Evolutionary conservation across 2,329 filamentous ascomycete genomes (phyloP), one percentile per base, ranked within the genome.

Genomic region (Coniochaeta hoffmannii): DNA sequence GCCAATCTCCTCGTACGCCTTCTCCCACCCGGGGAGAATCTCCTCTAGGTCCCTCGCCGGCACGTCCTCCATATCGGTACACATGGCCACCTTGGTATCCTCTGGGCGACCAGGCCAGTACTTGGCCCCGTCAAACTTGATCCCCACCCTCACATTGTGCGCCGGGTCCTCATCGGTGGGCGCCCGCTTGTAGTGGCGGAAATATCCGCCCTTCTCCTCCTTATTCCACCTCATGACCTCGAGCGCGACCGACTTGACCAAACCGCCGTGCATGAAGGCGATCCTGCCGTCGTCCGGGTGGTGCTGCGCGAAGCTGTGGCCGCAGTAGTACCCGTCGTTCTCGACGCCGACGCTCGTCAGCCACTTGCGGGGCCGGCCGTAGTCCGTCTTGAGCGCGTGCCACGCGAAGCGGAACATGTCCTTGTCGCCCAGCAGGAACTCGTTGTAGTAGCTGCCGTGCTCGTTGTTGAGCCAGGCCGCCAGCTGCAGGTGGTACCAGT

Each of bases 401-500:
- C 68, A 69, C 6, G 67, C 65, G 56, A 68, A 68, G 24, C 67
- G 56, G 54, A 62, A 70, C 14, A 63, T 64, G 60, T 71, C 69
- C 56, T 71, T 71, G 61, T 71, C 69, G 24, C 69, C 69, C 3
- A 69, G 63, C n/a, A 71, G 57, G 38, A 68, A 60, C 15, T 62
- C 57, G 41, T 63, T 61, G 59, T 66, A 70, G 50, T 58, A 58
- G 6, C 17, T 31, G 19, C 60, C 56, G 4, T 63, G 58, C 15
- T 62, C 56, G 32, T 64, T 63, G 58, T 64, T 66, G 46, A 69
- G 62, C 64, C 64, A 71, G 8, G 63, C 63, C 12, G 69, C 67
- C 11, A 71, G 64, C 56, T 70, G 67, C 2, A 71, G 60, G 57
- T 71, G 69, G 56, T 71, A 71, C 62, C 65, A 71, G 60, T 64